Percentiles rank a stretch among this genome's conserved stretches.
phyloP scores from a whole-genome alignment of 169 alveolate genomes.

The Eimeria sp. region DNA sequence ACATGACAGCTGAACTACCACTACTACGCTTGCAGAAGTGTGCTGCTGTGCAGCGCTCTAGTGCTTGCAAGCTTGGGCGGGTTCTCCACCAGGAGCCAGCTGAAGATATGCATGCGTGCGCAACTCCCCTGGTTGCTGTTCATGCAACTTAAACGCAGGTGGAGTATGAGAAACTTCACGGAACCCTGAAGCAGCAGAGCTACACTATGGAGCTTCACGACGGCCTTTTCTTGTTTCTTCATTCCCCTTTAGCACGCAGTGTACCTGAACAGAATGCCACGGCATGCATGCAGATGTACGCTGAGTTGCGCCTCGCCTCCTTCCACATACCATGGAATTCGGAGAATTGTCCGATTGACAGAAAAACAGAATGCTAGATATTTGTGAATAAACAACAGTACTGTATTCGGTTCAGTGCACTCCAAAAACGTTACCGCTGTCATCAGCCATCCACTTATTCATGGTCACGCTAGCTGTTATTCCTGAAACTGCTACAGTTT shows the following conservation, averaged over 20 bases:
- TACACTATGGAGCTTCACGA: slow-evolving; percentile 79
- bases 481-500: not conserved
- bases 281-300: slow-evolving; percentile 81
- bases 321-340: not conserved
- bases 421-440: not conserved
- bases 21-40: not conserved
- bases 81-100: too few species aligned
- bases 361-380: not conserved
- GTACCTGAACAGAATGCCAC: slow-evolving; percentile 68
- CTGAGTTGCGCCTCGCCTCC: not conserved
- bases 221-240: slow-evolving; percentile 75
- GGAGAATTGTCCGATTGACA: not conserved
- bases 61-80: too few species aligned
- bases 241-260: slow-evolving; percentile 71
- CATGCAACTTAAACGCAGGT: slow-evolving; percentile 4
- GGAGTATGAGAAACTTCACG: slow-evolving; percentile 77
- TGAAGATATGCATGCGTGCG: too few species aligned
- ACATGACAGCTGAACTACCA: not conserved
- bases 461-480: not conserved
- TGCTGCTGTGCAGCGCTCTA: too few species aligned
- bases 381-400: not conserved
- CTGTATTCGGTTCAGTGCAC: not conserved
- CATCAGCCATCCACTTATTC: not conserved
- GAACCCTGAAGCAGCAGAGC: slow-evolving; percentile 43
- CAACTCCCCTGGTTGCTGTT: not conserved